Evolutionary conservation across 2,329 filamentous ascomycete species (phyloP).

Genomic region (Colletotrichum sp.): DNA sequence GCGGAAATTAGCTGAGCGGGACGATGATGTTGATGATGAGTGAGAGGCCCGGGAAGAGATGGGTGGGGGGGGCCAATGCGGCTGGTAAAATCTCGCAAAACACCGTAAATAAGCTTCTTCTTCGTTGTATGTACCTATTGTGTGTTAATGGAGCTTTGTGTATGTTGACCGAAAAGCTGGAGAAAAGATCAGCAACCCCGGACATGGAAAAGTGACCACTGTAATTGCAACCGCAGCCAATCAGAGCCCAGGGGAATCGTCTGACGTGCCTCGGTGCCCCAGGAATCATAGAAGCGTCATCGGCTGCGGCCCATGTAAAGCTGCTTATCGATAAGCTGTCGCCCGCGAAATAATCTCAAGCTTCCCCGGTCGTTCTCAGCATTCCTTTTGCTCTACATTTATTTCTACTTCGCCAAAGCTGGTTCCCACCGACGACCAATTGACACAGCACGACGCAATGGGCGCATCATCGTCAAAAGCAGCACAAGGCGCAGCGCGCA

Average conservation of each 20-base stretch:
- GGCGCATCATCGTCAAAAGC: constrained; percentile 54
- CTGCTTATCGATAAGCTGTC: constrained; percentile 10
- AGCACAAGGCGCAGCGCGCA: constrained; percentile 43
- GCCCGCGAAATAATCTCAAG: not conserved
- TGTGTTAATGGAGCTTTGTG: not conserved
- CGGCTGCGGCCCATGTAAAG: not conserved
- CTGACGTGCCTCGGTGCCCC: not conserved
- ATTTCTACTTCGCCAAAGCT: not conserved
- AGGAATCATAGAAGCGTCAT: constrained; percentile 15
- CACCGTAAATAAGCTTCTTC: not conserved
- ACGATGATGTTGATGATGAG: not conserved
- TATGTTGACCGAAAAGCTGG: not conserved
- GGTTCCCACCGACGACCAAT: not conserved
- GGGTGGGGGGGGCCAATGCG: not conserved
- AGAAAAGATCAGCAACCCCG: not conserved
- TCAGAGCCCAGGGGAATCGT: not conserved
- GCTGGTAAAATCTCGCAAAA: not conserved
- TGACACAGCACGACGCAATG: constrained; percentile 33
- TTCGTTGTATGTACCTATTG: constrained; percentile 8
- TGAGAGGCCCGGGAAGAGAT: not conserved
- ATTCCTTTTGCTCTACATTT: not conserved
- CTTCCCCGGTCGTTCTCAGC: not conserved
- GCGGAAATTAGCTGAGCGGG: constrained; percentile 1
- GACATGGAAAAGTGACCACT: not conserved
- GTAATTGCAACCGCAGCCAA: not conserved